These are phyloP conservation scores for Mariannaea elegans DNA, from an alignment of 2,329 filamentous ascomycete species.

Conservation along the genomic window DNA sequence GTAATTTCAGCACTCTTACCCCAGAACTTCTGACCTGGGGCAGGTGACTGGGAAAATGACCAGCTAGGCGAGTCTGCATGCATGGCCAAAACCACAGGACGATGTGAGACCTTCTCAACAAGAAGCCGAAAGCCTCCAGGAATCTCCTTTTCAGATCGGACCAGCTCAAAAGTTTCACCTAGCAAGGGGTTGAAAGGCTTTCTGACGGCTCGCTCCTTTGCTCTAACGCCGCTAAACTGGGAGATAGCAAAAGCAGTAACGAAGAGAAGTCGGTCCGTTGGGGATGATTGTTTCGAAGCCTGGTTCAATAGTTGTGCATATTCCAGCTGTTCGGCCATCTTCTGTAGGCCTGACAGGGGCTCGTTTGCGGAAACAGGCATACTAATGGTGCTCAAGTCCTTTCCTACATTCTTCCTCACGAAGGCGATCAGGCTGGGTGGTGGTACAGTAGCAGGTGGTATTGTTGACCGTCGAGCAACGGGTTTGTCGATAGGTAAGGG, in stretches of 20 bases:
- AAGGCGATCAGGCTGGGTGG: conserved; percentile 95
- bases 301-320: conserved; percentile 86
- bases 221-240: conserved; percentile 80
- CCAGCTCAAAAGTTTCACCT: conserved; percentile 92
- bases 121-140: conserved; percentile 84
- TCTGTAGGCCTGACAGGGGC: conserved; percentile 86
- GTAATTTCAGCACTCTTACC: conserved; percentile 95
- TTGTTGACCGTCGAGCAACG: conserved; percentile 73
- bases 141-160: conserved; percentile 80
- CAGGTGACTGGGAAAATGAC: conserved; percentile 87
- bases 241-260: conserved; percentile 92
- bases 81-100: conserved; percentile 90
- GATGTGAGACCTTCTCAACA: conserved; percentile 95
- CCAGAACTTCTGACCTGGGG: conserved; percentile 97
- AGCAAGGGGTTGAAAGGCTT: conserved; percentile 98
- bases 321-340: conserved; percentile 89
- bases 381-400: conserved; percentile 94
- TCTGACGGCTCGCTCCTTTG: conserved; percentile 89
- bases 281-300: conserved; percentile 69
- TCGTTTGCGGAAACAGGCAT: conserved; percentile 99
- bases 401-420: conserved; percentile 96
- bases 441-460: conserved; percentile 77
- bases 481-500: conserved; percentile 77
- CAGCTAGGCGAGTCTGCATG: conserved; percentile 88
- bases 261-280: conserved; percentile 78